These are phyloP conservation scores for Capsicum rhomboideum DNA, from an alignment of 257 asterid species.

Conservation along the genomic window DNA sequence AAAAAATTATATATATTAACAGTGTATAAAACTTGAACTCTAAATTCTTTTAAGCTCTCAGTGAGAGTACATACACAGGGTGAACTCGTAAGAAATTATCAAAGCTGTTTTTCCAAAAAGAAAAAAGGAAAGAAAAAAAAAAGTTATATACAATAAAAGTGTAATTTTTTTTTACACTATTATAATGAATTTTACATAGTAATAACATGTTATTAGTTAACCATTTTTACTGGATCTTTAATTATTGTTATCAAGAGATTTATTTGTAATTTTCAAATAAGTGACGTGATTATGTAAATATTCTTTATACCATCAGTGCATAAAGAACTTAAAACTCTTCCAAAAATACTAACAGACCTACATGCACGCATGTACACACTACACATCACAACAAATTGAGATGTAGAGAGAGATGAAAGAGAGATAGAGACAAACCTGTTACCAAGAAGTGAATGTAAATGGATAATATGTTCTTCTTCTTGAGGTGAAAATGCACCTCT, in stretches of 20 bases:
- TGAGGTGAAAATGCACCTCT: slow-evolving; percentile 55
- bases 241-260: background rate
- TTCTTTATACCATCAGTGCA: background rate
- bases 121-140: too few species aligned
- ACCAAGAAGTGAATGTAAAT: slow-evolving; percentile 56
- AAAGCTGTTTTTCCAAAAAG: background rate
- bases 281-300: background rate
- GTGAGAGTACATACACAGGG: background rate
- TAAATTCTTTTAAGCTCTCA: background rate
- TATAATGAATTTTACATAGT: background rate
- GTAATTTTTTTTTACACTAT: background rate
- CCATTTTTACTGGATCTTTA: background rate
- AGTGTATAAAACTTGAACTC: background rate
- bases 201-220: background rate
- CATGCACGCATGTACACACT: background rate
- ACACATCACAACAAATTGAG: background rate
- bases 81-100: background rate
- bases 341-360: background rate
- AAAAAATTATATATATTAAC: too few species aligned
- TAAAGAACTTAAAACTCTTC: background rate
- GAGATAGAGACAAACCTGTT: slow-evolving; percentile 28
- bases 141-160: background rate
- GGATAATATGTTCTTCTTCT: slow-evolving; percentile 52
- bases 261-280: background rate
- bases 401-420: background rate